phyloP scores from a whole-genome alignment of 2,329 filamentous ascomycete genomes.

The Neobulgaria alba region DNA sequence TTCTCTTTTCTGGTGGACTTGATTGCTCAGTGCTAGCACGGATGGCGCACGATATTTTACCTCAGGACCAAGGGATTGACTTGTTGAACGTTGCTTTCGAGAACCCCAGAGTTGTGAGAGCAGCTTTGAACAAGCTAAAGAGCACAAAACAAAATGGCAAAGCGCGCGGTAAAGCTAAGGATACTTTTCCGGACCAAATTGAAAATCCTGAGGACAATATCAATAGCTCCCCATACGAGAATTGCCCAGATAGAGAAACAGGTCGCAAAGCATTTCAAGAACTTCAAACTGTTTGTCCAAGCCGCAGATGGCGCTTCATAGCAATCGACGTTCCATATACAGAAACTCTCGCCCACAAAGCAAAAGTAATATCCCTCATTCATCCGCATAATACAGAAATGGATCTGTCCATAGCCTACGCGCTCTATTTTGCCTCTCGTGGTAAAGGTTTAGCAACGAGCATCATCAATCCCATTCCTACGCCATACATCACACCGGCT shows the following conservation, averaged over 20 bases:
- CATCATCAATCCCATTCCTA: slow-evolving; percentile 8
- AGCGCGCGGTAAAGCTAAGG: background rate
- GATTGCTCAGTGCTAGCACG: slow-evolving; percentile 87
- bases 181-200: background rate
- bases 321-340: slow-evolving; percentile 75
- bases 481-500: slow-evolving; percentile 57
- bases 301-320: slow-evolving; percentile 73
- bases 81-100: slow-evolving; percentile 95
- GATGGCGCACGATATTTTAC: slow-evolving; percentile 68
- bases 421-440: slow-evolving; percentile 89
- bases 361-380: slow-evolving; percentile 67
- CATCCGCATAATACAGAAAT: slow-evolving; percentile 95
- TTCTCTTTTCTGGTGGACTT: slow-evolving; percentile 89
- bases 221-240: slow-evolving; percentile 51
- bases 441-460: slow-evolving; percentile 42
- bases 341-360: slow-evolving; percentile 61
- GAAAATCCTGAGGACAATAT: background rate
- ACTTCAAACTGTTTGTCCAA: slow-evolving; percentile 58
- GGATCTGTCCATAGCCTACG: slow-evolving; percentile 90
- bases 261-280: slow-evolving; percentile 75
- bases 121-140: slow-evolving; percentile 33
- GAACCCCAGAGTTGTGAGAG: slow-evolving; percentile 67
- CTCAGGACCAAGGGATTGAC: slow-evolving; percentile 62
- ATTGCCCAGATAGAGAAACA: slow-evolving; percentile 84
- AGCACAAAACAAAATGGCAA: slow-evolving; percentile 18